Evolutionary conservation across 192 early-diverging fungal species (phyloP), one percentile per base, ranked within the genome.

Genomic region (Podila epicladia): DNA sequence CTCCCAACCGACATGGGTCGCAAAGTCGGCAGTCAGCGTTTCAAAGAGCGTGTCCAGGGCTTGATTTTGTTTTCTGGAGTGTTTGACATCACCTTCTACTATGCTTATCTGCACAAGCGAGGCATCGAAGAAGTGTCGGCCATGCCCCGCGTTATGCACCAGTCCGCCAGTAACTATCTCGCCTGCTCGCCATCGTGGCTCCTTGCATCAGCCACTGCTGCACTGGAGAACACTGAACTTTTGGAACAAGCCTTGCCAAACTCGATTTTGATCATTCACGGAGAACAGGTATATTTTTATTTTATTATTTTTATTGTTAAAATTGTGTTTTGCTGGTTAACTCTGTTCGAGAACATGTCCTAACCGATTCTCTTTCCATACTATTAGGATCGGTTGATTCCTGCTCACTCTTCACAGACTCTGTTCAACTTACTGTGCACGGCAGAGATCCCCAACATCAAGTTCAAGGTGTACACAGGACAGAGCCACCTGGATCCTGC

Each of bases 61-160:
- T 32, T 74, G 69, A 74, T 82, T 22, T 51, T 82, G 53, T 84
- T 86, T 57, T 86, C 82, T 11, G 83, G 83, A 4, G 72, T 76
- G n/a, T 85, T 82, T 60, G 84, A 85, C 49, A 73, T 82, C 28
- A 85, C 80, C 5, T 82, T 79, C 71, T 79, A 85, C 72, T 82
- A 82, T 55, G 84, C 80, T 9, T 85, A 85, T 64, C 70, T 85
- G 55, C 75, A 82, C 74, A 70, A 85, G 50, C 74, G 71, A 55
- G 84, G 84, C 35, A 82, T 80, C 13, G 77, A 80, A n/a, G 77
- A 80, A 28, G 77, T 80, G 33, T 80, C 77, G 49, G 77, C 77
- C 19, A 80, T 80, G 77, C 77, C 77, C 8, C 65, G 77, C 19
- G 77, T 73, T 9, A 80, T 80, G 77, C 77, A 80, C 29, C 77